These are phyloP conservation scores for Sporothrix phasma DNA, from an alignment of 2,329 filamentous ascomycete species.

Conservation along the genomic window DNA sequence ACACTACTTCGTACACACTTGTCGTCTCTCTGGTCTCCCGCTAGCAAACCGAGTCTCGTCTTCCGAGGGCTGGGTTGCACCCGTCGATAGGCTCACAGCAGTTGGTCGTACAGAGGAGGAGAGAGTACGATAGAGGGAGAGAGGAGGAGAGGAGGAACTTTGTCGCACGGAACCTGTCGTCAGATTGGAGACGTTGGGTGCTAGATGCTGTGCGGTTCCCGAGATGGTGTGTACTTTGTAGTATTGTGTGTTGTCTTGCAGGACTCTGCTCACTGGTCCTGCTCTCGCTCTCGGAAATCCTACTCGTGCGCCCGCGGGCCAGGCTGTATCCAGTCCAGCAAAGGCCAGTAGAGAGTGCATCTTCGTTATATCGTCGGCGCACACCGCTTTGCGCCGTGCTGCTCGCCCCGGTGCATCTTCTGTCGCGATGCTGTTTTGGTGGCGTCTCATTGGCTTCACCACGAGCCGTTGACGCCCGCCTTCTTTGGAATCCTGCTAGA, in stretches of 20 bases:
- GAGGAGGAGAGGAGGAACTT: too few relatives aligned
- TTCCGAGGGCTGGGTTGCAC: not conserved
- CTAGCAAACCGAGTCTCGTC: not conserved
- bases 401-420: not conserved
- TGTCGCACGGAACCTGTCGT: not conserved
- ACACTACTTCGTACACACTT: not conserved
- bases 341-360: too few relatives aligned
- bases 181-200: too few relatives aligned
- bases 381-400: not conserved
- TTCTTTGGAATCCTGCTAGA: not conserved
- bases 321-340: too few relatives aligned
- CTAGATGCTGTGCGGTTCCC: not conserved
- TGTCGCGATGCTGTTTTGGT: too few relatives aligned
- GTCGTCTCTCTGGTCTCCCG: too few relatives aligned
- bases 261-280: too few relatives aligned
- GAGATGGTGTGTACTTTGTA: not conserved
- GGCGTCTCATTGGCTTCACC: not conserved
- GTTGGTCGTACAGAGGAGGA: not conserved
- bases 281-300: not conserved
- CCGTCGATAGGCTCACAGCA: not conserved
- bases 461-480: too few relatives aligned
- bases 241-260: too few relatives aligned
- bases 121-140: not conserved
- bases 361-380: too few relatives aligned
- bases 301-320: not conserved